A percentile compares a stretch with the other conserved stretches of the same genome.
Conservation (phyloP, 805 yeast genomes). For the Lachancea cidri region DNA sequence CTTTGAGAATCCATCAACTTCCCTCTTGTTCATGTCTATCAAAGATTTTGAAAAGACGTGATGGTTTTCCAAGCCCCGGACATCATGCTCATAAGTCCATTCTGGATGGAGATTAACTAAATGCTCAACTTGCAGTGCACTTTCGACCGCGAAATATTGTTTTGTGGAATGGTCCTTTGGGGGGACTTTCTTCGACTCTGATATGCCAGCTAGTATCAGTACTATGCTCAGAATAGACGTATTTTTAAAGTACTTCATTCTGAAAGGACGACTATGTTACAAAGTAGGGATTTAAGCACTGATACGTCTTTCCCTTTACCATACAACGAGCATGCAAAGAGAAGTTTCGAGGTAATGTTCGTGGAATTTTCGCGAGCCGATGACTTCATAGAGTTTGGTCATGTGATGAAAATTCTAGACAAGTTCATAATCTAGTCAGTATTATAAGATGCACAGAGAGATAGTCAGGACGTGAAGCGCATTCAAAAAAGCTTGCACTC, state of each 20-base stretch:
- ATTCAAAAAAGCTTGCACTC: no score
- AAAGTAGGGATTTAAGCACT: background rate
- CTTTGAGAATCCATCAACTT: slow-evolving; percentile 1
- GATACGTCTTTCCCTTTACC: background rate
- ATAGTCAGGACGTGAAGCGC: no score
- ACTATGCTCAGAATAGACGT: background rate
- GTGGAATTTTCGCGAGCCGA: background rate
- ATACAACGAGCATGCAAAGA: background rate
- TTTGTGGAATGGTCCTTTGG: slow-evolving; percentile 45
- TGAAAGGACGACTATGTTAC: background rate
- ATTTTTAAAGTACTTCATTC: background rate
- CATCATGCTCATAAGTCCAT: slow-evolving; percentile 60
- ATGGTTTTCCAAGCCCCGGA: slow-evolving; percentile 55
- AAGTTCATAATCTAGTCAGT: no score
- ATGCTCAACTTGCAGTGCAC: slow-evolving; percentile 34
- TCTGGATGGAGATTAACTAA: slow-evolving; percentile 38
- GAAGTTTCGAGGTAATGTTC: no score
- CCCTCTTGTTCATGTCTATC: slow-evolving; percentile 3
- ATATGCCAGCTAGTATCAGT: background rate
- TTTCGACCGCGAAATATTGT: slow-evolving; percentile 61
- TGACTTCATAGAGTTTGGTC: background rate
- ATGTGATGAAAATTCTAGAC: no score
- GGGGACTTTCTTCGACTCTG: slow-evolving; percentile 26
- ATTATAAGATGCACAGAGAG: no score
- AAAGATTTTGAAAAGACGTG: slow-evolving; percentile 52